Conservation (phyloP, 768 basidiomycete genomes). For the Trametopsis cervina region DNA sequence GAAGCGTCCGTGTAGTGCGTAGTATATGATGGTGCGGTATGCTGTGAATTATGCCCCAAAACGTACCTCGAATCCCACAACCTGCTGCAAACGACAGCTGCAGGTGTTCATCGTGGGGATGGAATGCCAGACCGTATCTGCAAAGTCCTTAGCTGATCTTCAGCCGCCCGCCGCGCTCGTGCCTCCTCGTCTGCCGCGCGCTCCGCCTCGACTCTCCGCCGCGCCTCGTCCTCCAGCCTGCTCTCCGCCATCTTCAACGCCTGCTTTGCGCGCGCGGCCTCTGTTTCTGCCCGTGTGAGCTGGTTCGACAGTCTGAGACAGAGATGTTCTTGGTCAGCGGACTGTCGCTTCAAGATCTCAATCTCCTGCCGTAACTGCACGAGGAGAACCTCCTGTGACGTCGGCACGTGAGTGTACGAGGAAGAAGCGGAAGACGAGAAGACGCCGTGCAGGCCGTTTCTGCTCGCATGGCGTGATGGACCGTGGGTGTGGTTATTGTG, state of each 20-base stretch:
- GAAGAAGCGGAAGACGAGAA: conserved; percentile 12
- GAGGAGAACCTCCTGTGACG: conserved; percentile 35
- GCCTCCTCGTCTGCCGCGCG: conserved; percentile 42
- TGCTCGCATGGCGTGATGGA: background rate
- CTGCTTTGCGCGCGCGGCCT: conserved; percentile 48
- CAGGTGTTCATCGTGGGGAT: conserved; percentile 4
- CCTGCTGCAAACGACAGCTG: background rate
- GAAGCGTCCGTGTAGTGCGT: background rate
- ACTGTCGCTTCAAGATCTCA: conserved; percentile 53
- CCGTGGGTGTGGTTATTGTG: conserved; percentile 1
- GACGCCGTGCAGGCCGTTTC: conserved; percentile 18
- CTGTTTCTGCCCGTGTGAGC: conserved; percentile 57
- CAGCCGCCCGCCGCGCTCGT: conserved; percentile 39
- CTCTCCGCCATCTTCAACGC: conserved; percentile 48
- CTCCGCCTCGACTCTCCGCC: conserved; percentile 54
- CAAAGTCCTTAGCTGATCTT: conserved; percentile 37
- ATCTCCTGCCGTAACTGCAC: conserved; percentile 65
- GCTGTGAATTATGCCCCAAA: background rate
- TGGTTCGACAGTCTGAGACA: conserved; percentile 64
- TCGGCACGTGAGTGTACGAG: conserved; percentile 1
- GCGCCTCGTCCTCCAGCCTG: conserved; percentile 53
- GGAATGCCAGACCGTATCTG: conserved; percentile 9
- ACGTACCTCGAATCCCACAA: background rate
- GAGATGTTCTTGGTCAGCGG: conserved; percentile 59
- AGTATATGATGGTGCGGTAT: background rate